phyloP scores from a whole-genome alignment of 805 yeast genomes.

The Torulaspora gathmanii region DNA sequence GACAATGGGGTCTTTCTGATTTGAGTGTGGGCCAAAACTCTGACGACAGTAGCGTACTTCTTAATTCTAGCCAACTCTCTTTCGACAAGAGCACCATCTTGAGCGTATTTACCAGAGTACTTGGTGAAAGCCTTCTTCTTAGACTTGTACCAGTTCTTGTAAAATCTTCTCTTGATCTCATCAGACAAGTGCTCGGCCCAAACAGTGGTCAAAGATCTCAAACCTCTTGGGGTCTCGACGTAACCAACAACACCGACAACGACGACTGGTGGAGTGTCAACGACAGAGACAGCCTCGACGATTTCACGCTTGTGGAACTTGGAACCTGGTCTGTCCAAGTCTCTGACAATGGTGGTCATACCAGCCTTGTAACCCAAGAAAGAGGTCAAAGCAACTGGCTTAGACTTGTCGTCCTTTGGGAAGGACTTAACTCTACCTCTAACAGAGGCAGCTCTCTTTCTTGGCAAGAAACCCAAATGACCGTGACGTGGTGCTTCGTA shows the following conservation, averaged over 20 bases:
- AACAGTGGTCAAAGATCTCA: conserved; percentile 98
- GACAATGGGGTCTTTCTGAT: conserved; percentile 97
- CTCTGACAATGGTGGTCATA: conserved; percentile 99
- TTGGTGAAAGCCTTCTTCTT: conserved; percentile 99
- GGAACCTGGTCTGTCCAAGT: conserved; percentile 99
- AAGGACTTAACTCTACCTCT: conserved; percentile 99
- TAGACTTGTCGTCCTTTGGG: conserved; percentile 97
- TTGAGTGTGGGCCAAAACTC: conserved; percentile 99
- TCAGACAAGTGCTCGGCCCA: conserved; percentile 99
- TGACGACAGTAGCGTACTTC: conserved; percentile 97
- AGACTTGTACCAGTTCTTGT: conserved; percentile 99
- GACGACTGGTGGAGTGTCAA: conserved; percentile 98
- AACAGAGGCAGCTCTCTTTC: conserved; percentile 98
- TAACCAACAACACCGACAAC: conserved; percentile 99
- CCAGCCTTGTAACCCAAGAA: conserved; percentile 99
- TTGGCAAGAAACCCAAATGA: conserved; percentile 98
- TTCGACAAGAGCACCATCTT: conserved; percentile 81
- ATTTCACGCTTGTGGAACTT: conserved; percentile 99
- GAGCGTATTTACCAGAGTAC: conserved; percentile 97
- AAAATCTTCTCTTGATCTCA: conserved; percentile 99
- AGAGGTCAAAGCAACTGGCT: conserved; percentile 98
- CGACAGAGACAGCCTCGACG: conserved; percentile 98
- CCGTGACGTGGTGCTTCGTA: conserved; percentile 99
- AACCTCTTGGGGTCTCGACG: conserved; percentile 99
- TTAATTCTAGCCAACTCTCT: conserved; percentile 97